phyloP scores from a whole-genome alignment of 2,329 filamentous ascomycete species.

The Dactylellina cionopaga region DNA sequence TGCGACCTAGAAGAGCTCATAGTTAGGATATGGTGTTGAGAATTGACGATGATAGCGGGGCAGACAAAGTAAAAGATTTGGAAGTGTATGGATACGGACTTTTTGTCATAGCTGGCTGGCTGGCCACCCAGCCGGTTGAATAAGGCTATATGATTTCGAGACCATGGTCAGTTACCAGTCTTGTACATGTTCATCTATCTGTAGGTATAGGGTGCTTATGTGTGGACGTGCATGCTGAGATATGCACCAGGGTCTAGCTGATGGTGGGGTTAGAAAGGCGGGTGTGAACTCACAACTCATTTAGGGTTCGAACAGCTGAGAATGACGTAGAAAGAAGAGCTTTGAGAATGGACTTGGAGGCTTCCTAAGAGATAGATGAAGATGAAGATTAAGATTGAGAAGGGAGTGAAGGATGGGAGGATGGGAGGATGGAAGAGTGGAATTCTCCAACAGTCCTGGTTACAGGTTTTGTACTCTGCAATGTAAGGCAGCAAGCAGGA shows the following conservation, averaged over 20 bases:
- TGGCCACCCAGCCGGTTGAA: slow-evolving; percentile 56
- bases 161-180: slow-evolving; percentile 22
- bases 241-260: slow-evolving; percentile 6
- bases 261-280: slow-evolving; percentile 46
- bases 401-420: not conserved
- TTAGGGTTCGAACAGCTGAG: slow-evolving; percentile 19
- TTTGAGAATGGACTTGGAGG: not conserved
- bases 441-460: slow-evolving; percentile 19
- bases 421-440: slow-evolving; percentile 1
- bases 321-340: slow-evolving; percentile 32
- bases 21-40: slow-evolving; percentile 22
- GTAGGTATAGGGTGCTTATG: not conserved
- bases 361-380: not conserved
- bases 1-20: slow-evolving; percentile 69
- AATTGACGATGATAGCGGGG: not conserved
- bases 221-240: not conserved
- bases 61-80: slow-evolving; percentile 54
- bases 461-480: slow-evolving; percentile 3
- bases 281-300: slow-evolving; percentile 51
- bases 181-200: not conserved
- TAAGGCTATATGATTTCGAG: slow-evolving; percentile 23
- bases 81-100: slow-evolving; percentile 71
- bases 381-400: not conserved
- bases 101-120: slow-evolving; percentile 87
- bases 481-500: not conserved